Conservation (phyloP, 139 green algal species). For the Chlorella sorokiniana region DNA sequence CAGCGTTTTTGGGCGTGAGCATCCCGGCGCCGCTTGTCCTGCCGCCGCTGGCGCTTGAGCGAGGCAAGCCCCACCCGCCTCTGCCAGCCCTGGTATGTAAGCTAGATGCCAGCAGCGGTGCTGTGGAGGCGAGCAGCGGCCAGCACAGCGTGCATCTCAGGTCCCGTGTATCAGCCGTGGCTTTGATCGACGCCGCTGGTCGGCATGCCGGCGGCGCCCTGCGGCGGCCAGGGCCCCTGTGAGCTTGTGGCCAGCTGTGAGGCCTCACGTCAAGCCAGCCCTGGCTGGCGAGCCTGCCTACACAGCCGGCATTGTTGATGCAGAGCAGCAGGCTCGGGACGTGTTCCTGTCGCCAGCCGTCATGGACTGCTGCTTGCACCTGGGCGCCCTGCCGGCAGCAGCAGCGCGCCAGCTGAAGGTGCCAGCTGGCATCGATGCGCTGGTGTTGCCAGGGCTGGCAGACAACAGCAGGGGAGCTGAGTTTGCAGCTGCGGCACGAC, state of each 20-base stretch:
- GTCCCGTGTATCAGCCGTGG: not conserved
- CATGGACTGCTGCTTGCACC: slow-evolving; percentile 68
- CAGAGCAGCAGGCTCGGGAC: slow-evolving; percentile 2
- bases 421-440: slow-evolving; percentile 25
- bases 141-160: slow-evolving; percentile 26
- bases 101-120: slow-evolving; percentile 11
- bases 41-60: not conserved
- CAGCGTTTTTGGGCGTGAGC: not conserved
- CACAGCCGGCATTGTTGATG: not conserved
- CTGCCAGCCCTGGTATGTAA: not conserved
- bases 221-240: slow-evolving; percentile 52
- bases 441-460: not conserved
- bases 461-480: not conserved
- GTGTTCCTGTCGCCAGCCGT: slow-evolving; percentile 53
- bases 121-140: not conserved
- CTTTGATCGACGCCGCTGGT: too few relatives aligned
- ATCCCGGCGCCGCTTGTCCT: slow-evolving; percentile 40
- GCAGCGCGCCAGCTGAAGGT: slow-evolving; percentile 30
- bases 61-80: not conserved
- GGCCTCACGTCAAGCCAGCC: too few relatives aligned
- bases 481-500: not conserved
- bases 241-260: too few relatives aligned
- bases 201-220: slow-evolving; percentile 69
- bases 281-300: slow-evolving; percentile 1
- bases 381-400: slow-evolving; percentile 49